Conservation (phyloP, 164 flowering plant genomes). For the Warburgia ugandensis region DNA sequence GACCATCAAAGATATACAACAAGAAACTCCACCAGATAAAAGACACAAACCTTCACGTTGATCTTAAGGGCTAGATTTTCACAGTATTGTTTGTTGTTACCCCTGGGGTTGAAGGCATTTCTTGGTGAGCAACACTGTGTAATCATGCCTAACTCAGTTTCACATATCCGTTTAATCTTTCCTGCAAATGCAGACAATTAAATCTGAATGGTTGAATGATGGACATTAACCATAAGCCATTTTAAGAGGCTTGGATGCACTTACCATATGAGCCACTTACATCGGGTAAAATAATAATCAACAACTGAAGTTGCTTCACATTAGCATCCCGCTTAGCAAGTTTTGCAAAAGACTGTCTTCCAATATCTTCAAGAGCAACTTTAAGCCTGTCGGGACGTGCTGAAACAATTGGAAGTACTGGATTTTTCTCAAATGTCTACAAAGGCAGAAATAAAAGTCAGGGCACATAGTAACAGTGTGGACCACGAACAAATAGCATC, state of each 20-base stretch:
- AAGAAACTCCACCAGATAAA: not conserved
- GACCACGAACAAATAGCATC: not conserved
- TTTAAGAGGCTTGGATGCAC: conserved; percentile 4
- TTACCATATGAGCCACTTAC: conserved; percentile 61
- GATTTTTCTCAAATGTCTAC: conserved; percentile 16
- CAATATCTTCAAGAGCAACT: conserved; percentile 29
- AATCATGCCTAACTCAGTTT: conserved; percentile 26
- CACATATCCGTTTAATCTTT: conserved; percentile 26
- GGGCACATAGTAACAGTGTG: no score
- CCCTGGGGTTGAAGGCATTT: conserved; percentile 9
- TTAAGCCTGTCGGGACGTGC: conserved; percentile 36
- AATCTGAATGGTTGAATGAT: not conserved
- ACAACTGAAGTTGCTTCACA: conserved; percentile 40
- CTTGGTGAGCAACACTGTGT: conserved; percentile 27
- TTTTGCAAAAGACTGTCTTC: conserved; percentile 11
- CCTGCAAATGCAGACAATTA: conserved; percentile 10
- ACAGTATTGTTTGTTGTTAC: conserved; percentile 10
- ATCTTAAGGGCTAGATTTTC: conserved; percentile 31
- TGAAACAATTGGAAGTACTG: conserved; percentile 29
- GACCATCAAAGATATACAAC: not conserved
- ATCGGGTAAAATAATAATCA: conserved; percentile 76
- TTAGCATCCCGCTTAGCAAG: conserved; percentile 1
- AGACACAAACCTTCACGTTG: conserved; percentile 47
- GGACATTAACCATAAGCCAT: no score
- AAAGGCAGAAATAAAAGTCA: not conserved